Base-by-base conservation (phyloP, 805 yeast species). In the Candida krabiensis region DNA sequence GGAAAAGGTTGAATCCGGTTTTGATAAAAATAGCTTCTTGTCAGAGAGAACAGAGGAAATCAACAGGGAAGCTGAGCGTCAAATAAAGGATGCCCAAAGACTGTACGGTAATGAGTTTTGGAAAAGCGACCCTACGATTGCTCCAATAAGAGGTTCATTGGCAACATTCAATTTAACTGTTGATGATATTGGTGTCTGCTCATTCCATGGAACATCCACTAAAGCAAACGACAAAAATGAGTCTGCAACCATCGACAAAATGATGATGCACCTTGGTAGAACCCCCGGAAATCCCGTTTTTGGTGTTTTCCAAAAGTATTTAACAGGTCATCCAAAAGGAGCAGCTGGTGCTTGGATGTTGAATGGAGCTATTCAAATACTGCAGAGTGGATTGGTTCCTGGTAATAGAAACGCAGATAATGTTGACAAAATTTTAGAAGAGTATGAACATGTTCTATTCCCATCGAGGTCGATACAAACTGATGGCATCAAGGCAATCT, bases 261-360 rank as follows among this genome's bases (percentile, higher is more conserved):
- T 95, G 97, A 85, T 95, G 82, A 70, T 75, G 60, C 99, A 93
- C 63, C 75, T 93, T 61, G 99, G 98, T 54, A 84, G 99, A 72
- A 71, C 96, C 40, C 89, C 86, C 71, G 99, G 99, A 71, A 95
- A 93, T 72, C 96, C 99, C 47, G 90, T 95, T 34, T 75, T 84
- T 54, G 97, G 98, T 79, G 95, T 93, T 39, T 91, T 95, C 96
- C 99, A 93, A 72, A 93, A 93, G 71, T 93, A 78, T 80, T 79
- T 93, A 61, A 93, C 99, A 56, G 99, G 99, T 71, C 99, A 93
- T 75, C 99, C 99, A 58, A 93, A 93, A 86, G 99, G 99, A 79
- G 99, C 99, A 56, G 99, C 99, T 41, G 99, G 97, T 77, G 98
- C 99, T 42, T 93, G 99, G 99, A 93, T 93, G 99, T 71, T 93